Evolutionary conservation across 768 basidiomycete genomes (phyloP), one percentile per base, ranked within the genome.

Genomic region (Neoboletus magnificus): DNA sequence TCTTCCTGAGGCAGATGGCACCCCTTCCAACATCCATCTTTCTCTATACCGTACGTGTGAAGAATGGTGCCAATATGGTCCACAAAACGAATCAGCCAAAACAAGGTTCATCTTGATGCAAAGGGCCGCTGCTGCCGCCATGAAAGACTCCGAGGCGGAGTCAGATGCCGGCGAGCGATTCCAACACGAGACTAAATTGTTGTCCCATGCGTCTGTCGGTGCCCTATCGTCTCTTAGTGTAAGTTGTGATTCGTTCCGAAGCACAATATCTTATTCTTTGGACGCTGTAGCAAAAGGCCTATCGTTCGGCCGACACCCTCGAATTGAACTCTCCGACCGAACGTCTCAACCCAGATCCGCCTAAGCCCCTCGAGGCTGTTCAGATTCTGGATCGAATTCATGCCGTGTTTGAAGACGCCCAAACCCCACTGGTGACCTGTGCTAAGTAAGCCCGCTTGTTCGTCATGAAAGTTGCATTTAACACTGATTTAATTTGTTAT

Each of bases 61-160:
- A 70, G 92, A 94, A 63, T 97, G 94, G 94, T 96, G 93, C 69
- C 86, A 91, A 64, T 77, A 89, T 44, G 93, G 91, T 6, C 80
- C 84, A 30, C 85, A 90, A 62, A 79, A 83, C 1, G 90, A 93
- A 57, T 72, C 75, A n/a, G 80, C 82, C 37, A 87, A 84, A 68
- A 87, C 85, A 51, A 80, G 89, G 46, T 73, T 87, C 41, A 78
- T 82, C 25, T 64, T 80, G 52, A 93, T 93, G 83, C 84, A 91
- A 64, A 82, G 81, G 59, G 80, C 84, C 16, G 82, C 81, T 4
- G 76, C 77, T 3, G 77, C 80, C 11, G 79, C 80, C 0, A 78
- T 79, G 37, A 76, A 77, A n/a, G 82, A 83, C 20, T 78, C 82
- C 10, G 76, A 80, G 35, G 74, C 77, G 35, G 82, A 83, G 52